phyloP scores from a whole-genome alignment of 257 asterid species.

The Ballota nigra region DNA sequence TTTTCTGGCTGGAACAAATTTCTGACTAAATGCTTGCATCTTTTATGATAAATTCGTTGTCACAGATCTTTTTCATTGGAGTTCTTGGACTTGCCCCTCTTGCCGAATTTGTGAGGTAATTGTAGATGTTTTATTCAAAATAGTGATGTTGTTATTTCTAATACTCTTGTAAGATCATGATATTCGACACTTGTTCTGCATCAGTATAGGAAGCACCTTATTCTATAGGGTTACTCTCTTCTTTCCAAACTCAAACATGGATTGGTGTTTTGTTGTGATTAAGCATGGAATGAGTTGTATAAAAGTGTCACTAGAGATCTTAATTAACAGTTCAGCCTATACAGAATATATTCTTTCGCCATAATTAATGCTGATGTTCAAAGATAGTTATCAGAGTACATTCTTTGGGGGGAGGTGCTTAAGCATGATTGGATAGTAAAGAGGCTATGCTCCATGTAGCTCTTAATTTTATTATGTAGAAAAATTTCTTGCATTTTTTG shows the following conservation, averaged over 20 bases:
- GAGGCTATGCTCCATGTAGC: neutral
- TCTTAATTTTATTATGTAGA: neutral
- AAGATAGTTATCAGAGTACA: neutral
- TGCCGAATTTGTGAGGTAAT: constrained; percentile 91
- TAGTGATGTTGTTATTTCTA: neutral
- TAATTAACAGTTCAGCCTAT: neutral
- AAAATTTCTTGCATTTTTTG: neutral
- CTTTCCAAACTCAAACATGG: neutral
- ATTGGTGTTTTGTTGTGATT: neutral
- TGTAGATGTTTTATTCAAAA: constrained; percentile 9
- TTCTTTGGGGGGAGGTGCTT: constrained; percentile 1
- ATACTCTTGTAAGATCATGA: constrained; percentile 6
- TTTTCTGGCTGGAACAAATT: constrained; percentile 16
- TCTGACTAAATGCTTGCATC: constrained; percentile 17
- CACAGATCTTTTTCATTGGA: constrained; percentile 96
- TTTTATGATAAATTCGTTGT: constrained; percentile 23
- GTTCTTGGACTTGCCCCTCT: constrained; percentile 94
- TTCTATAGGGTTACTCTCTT: neutral
- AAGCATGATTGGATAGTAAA: constrained; percentile 10
- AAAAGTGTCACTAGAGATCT: neutral
- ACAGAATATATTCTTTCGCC: neutral
- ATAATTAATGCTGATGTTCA: neutral
- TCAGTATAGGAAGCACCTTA: constrained; percentile 3
- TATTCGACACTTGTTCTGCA: neutral
- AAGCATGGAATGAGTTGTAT: neutral